phyloP scores from a whole-genome alignment of 352 stramenopile genomes.

The Pythium biforme region DNA sequence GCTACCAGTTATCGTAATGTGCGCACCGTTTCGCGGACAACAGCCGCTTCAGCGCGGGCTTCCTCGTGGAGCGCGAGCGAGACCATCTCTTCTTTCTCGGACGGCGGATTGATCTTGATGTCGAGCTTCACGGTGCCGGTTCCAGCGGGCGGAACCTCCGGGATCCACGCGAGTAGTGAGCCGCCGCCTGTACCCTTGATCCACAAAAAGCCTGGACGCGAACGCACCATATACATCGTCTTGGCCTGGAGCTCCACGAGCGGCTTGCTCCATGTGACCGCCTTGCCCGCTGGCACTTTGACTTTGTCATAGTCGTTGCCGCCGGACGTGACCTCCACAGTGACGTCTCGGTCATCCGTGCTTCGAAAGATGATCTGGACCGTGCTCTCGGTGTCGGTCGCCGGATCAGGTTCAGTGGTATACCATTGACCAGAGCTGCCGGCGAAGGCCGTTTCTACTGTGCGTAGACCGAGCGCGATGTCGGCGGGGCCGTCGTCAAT shows the following conservation, averaged over 20 bases:
- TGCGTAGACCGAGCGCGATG: slow-evolving; percentile 42
- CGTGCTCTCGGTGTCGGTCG: not conserved
- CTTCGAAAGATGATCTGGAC: slow-evolving; percentile 41
- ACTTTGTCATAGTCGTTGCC: slow-evolving; percentile 47
- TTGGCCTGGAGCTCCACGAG: slow-evolving; percentile 41
- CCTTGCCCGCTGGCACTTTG: slow-evolving; percentile 33
- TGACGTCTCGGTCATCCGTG: slow-evolving; percentile 44
- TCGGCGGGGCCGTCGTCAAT: slow-evolving; percentile 47
- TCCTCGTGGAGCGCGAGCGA: slow-evolving; percentile 1
- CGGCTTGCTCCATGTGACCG: slow-evolving; percentile 36
- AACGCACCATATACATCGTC: slow-evolving; percentile 72
- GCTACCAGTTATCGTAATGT: not conserved
- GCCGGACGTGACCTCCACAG: slow-evolving; percentile 50
- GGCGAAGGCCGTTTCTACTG: slow-evolving; percentile 41
- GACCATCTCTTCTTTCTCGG: slow-evolving; percentile 2
- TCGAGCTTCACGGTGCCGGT: slow-evolving; percentile 6
- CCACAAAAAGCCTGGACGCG: slow-evolving; percentile 51
- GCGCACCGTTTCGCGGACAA: not conserved
- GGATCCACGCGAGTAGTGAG: slow-evolving; percentile 62
- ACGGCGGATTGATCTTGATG: slow-evolving; percentile 7
- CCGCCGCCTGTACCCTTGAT: slow-evolving; percentile 57
- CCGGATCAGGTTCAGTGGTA: slow-evolving; percentile 3
- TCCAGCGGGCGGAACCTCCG: slow-evolving; percentile 20
- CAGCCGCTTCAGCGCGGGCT: not conserved
- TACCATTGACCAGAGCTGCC: slow-evolving; percentile 43